A percentile compares a stretch with the other conserved stretches of the same genome.
Evolutionary conservation across 257 asterid genomes (phyloP).

Genomic region (Lithospermum erythrorhizon): DNA sequence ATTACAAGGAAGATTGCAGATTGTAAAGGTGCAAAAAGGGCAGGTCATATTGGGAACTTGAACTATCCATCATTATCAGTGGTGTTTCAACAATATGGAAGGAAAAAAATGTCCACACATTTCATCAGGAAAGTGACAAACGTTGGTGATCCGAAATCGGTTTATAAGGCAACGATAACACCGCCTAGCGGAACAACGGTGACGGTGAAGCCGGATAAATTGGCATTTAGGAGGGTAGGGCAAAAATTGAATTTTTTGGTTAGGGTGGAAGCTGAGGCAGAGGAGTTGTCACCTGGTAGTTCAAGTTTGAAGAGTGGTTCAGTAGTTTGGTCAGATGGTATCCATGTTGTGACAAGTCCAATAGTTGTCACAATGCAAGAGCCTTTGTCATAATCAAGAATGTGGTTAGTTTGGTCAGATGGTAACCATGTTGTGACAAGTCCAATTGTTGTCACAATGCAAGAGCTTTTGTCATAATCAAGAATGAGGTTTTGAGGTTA

Average conservation of each 20-base stretch:
- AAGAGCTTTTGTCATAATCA: conserved; percentile 36
- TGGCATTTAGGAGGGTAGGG: conserved; percentile 36
- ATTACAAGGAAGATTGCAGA: conserved; percentile 13
- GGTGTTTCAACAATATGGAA: conserved; percentile 8
- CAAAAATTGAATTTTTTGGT: conserved; percentile 46
- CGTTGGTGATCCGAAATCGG: conserved; percentile 39
- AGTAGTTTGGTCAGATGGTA: conserved; percentile 57
- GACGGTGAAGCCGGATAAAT: conserved; percentile 32
- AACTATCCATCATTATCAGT: conserved; percentile 78
- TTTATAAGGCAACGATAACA: conserved; percentile 25
- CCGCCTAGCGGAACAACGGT: conserved; percentile 40
- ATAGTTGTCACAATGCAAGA: conserved; percentile 56
- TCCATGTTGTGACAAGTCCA: conserved; percentile 42
- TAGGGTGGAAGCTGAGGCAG: conserved; percentile 36
- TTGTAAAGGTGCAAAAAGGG: conserved; percentile 30
- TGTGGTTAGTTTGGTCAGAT: conserved; percentile 60
- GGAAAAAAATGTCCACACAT: conserved; percentile 15
- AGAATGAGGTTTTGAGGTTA: not conserved
- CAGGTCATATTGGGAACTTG: conserved; percentile 37
- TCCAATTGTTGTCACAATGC: conserved; percentile 53
- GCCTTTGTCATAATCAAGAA: conserved; percentile 42
- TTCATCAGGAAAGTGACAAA: conserved; percentile 50
- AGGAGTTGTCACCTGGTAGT: conserved; percentile 43
- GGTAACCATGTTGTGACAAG: conserved; percentile 46
- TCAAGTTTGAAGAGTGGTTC: conserved; percentile 53